A percentile compares a stretch with the other conserved stretches of the same genome.
phyloP scores from a whole-genome alignment of 176 grass and related monocot species.

The Chrysopogon serrulatus region DNA sequence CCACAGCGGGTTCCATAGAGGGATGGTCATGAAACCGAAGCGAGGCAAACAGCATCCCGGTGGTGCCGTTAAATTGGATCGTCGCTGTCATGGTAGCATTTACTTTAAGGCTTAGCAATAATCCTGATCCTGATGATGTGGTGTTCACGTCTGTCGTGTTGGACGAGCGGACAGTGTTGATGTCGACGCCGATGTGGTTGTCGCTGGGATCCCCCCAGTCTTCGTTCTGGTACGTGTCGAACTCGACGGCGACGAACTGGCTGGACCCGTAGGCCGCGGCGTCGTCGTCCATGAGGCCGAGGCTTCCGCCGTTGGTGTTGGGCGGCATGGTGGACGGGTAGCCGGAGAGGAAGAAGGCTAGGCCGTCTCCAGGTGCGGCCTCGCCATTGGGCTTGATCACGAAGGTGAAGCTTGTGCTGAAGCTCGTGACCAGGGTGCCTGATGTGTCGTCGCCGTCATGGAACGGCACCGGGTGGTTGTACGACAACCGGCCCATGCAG shows the following conservation, averaged over 20 bases:
- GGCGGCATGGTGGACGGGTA: neutral
- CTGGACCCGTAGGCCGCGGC: too few relatives aligned
- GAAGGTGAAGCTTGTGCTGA: neutral
- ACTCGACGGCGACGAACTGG: neutral
- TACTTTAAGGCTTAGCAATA: too few relatives aligned
- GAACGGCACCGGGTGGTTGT: neutral
- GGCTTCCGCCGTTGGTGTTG: fast-evolving
- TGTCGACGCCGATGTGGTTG: neutral
- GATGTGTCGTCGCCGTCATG: neutral
- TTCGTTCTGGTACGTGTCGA: neutral
- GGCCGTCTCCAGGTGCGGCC: neutral
- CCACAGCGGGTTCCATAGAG: too few relatives aligned
- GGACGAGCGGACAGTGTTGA: neutral
- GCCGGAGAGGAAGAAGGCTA: neutral
- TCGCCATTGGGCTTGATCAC: neutral
- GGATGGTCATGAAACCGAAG: too few relatives aligned
- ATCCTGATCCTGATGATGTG: too few relatives aligned
- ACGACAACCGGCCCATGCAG: neutral
- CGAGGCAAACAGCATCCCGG: too few relatives aligned
- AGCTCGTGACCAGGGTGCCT: neutral
- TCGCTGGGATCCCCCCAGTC: neutral
- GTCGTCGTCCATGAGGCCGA: neutral
- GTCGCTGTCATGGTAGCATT: too few relatives aligned
- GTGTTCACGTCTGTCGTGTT: too few relatives aligned
- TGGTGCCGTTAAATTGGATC: too few relatives aligned